These are phyloP conservation scores for Eucalyptus urophylla DNA, from an alignment of 345 rosid species.

Conservation along the genomic window DNA sequence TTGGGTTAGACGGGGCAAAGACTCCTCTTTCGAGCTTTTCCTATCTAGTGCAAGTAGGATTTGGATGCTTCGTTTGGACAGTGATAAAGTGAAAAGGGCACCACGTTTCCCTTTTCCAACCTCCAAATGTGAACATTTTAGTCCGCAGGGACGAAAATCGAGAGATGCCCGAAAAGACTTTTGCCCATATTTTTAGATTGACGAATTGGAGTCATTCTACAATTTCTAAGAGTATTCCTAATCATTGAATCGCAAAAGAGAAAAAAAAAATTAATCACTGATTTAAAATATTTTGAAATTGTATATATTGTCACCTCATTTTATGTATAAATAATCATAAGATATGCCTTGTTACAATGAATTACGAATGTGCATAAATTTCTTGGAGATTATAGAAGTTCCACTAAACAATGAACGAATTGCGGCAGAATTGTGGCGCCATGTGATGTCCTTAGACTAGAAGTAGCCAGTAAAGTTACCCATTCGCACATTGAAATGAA, in stretches of 20 bases:
- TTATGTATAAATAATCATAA: no score
- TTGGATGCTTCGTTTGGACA: no score
- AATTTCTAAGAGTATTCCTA: background rate
- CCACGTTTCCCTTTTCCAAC: no score
- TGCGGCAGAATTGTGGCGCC: background rate
- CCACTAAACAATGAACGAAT: background rate
- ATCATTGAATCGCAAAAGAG: rapidly evolving
- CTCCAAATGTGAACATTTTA: no score
- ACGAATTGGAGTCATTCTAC: background rate
- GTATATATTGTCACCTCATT: background rate
- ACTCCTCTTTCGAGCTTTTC: no score
- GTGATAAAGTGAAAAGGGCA: no score
- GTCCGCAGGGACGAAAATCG: no score
- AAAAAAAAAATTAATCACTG: background rate
- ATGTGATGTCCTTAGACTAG: background rate
- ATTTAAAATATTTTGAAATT: no score
- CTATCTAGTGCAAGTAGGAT: no score
- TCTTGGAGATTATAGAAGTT: background rate
- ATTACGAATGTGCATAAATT: no score
- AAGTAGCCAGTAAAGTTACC: background rate
- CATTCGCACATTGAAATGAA: background rate
- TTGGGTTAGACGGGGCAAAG: no score
- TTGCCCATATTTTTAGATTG: background rate
- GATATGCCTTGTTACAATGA: no score
- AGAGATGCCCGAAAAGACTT: background rate